Conservation (phyloP, 179 eudicot genomes). For the Beta lomatogona region DNA sequence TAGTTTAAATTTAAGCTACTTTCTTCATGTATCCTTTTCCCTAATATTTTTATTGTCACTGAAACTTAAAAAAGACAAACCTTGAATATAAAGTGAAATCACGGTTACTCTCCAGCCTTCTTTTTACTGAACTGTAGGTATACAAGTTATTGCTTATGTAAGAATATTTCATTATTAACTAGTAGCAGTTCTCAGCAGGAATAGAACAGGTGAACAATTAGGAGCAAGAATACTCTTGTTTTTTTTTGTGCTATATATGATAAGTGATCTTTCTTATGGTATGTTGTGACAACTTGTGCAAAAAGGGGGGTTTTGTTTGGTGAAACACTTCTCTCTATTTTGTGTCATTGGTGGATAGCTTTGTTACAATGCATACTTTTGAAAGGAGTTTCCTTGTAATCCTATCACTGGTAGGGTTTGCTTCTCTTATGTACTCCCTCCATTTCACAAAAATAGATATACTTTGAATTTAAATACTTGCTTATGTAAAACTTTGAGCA, state of each 20-base stretch:
- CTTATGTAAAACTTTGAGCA: no score
- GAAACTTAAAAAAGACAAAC: conserved; percentile 5
- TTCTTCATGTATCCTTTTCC: no score
- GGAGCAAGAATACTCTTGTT: background rate
- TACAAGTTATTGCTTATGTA: background rate
- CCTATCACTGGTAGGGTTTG: background rate
- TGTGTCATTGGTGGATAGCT: background rate
- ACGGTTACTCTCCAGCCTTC: background rate
- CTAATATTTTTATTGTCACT: no score
- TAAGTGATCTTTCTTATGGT: background rate
- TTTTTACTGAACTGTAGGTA: background rate
- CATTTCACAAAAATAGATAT: no score
- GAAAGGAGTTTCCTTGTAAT: background rate
- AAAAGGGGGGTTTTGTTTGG: background rate
- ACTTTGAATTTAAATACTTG: no score
- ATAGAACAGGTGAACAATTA: background rate
- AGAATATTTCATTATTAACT: background rate
- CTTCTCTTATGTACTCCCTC: background rate
- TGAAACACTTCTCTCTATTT: background rate
- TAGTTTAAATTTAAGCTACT: no score
- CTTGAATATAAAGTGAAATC: background rate
- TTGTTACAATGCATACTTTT: background rate
- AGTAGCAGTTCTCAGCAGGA: background rate
- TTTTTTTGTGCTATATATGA: background rate
- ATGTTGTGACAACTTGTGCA: background rate